phyloP scores from a whole-genome alignment of 2,329 filamentous ascomycete genomes.

The Talaromyces sp. region DNA sequence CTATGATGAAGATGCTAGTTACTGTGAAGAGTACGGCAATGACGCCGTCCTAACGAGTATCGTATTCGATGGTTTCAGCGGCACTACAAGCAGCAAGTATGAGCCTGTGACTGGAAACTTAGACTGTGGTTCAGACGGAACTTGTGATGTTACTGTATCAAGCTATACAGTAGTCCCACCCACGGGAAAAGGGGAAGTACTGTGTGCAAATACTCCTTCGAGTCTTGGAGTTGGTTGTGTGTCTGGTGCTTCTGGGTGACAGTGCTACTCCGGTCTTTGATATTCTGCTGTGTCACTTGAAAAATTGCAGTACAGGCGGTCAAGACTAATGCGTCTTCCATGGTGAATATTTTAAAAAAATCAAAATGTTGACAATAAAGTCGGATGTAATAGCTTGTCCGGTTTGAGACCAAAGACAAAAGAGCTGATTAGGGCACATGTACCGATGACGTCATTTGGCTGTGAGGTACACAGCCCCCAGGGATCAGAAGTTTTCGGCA shows the following conservation, averaged over 20 bases:
- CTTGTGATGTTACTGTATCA: slow-evolving; percentile 31
- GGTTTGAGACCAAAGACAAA: no score
- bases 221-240: slow-evolving; percentile 27
- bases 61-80: slow-evolving; percentile 32
- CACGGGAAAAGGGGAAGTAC: slow-evolving; percentile 25
- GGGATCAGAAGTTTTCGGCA: no score
- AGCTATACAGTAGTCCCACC: slow-evolving; percentile 29
- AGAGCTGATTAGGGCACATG: background rate
- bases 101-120: slow-evolving; percentile 31
- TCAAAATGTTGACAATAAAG: background rate
- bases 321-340: no score
- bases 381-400: no score
- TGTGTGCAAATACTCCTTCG: slow-evolving; percentile 30
- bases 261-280: no score
- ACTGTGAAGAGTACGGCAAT: slow-evolving; percentile 31
- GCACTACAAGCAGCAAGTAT: slow-evolving; percentile 34
- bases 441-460: background rate
- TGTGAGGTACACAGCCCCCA: no score
- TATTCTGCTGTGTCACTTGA: no score
- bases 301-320: no score
- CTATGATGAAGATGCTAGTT: slow-evolving; percentile 31
- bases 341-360: background rate
- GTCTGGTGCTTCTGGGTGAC: slow-evolving; percentile 28
- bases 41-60: slow-evolving; percentile 30
- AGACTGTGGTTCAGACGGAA: slow-evolving; percentile 32